phyloP scores from a whole-genome alignment of 768 basidiomycete genomes.

The Boletus vermiculosoides region DNA sequence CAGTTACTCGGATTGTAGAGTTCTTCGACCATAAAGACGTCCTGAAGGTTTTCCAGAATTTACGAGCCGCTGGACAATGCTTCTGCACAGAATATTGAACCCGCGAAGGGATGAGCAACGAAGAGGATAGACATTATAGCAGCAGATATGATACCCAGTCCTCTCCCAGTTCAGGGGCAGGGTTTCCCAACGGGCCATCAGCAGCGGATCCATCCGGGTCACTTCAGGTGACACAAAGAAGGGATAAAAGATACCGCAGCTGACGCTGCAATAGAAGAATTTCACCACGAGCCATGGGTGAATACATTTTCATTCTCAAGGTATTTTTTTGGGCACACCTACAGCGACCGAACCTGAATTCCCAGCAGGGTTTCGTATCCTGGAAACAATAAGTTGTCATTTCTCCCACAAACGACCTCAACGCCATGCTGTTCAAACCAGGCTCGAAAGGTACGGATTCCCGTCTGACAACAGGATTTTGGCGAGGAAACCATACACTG shows the following conservation, averaged over 20 bases:
- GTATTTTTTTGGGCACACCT: background rate
- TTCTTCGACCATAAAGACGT: background rate
- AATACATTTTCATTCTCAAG: background rate
- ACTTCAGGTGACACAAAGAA: too few relatives aligned
- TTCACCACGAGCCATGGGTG: too few relatives aligned
- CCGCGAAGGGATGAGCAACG: too few relatives aligned
- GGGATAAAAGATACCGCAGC: too few relatives aligned
- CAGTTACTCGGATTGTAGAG: too few relatives aligned
- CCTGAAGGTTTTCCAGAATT: background rate
- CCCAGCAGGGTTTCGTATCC: conserved; percentile 21
- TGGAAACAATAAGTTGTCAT: conserved; percentile 29
- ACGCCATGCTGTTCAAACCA: conserved; percentile 19
- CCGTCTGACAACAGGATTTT: conserved; percentile 20
- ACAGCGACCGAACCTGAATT: conserved; percentile 1
- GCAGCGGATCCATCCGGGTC: too few relatives aligned
- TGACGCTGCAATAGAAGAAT: too few relatives aligned
- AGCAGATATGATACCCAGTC: too few relatives aligned
- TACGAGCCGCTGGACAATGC: background rate
- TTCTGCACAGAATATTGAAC: too few relatives aligned
- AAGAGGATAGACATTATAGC: too few relatives aligned
- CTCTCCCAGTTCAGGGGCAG: too few relatives aligned
- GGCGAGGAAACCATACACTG: conserved; percentile 29
- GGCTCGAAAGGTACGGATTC: conserved; percentile 27
- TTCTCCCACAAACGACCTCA: conserved; percentile 19
- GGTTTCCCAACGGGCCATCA: too few relatives aligned